A percentile compares a stretch with the other conserved stretches of the same genome.
These are phyloP conservation scores for Tribonema minus DNA, from an alignment of 108 stramenopile genomes.

Conservation along the genomic window DNA sequence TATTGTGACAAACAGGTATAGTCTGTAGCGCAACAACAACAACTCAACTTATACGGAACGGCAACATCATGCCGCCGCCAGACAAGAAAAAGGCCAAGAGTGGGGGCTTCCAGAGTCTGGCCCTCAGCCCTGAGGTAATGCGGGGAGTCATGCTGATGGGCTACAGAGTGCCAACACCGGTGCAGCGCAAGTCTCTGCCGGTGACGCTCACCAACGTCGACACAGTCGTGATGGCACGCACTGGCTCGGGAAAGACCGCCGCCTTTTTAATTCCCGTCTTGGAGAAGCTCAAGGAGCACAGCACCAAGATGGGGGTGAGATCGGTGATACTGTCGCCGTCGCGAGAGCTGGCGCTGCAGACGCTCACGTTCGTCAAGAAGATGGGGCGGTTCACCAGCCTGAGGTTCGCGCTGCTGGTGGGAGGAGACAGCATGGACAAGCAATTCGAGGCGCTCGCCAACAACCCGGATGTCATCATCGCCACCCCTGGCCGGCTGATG, in stretches of 20 bases:
- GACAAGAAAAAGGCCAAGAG: slow-evolving; percentile 21
- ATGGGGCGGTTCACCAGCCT: slow-evolving; percentile 72
- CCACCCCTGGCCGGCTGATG: slow-evolving; percentile 94
- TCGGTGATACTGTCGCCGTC: slow-evolving; percentile 89
- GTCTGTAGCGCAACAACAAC: too few species aligned
- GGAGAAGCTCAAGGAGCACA: slow-evolving; percentile 65
- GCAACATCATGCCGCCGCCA: too few species aligned
- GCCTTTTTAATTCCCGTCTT: slow-evolving; percentile 90
- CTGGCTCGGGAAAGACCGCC: slow-evolving; percentile 89
- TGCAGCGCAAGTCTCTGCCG: slow-evolving; percentile 91
- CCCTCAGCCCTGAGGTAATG: slow-evolving; percentile 27
- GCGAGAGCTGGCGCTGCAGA: slow-evolving; percentile 86
- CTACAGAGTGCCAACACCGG: slow-evolving; percentile 89
- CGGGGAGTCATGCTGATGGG: slow-evolving; percentile 75
- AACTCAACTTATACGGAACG: too few species aligned
- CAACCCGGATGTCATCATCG: slow-evolving; percentile 91
- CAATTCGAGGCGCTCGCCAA: slow-evolving; percentile 82
- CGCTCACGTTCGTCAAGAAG: slow-evolving; percentile 65
- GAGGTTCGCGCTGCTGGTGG: slow-evolving; percentile 74
- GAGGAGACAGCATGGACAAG: slow-evolving; percentile 90
- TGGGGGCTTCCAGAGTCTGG: slow-evolving; percentile 42
- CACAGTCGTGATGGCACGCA: slow-evolving; percentile 91
- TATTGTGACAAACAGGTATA: too few species aligned
- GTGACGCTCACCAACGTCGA: slow-evolving; percentile 79
- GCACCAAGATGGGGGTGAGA: slow-evolving; percentile 56